phyloP scores from a whole-genome alignment of 768 basidiomycete genomes.

The Leccinum uliginosum region DNA sequence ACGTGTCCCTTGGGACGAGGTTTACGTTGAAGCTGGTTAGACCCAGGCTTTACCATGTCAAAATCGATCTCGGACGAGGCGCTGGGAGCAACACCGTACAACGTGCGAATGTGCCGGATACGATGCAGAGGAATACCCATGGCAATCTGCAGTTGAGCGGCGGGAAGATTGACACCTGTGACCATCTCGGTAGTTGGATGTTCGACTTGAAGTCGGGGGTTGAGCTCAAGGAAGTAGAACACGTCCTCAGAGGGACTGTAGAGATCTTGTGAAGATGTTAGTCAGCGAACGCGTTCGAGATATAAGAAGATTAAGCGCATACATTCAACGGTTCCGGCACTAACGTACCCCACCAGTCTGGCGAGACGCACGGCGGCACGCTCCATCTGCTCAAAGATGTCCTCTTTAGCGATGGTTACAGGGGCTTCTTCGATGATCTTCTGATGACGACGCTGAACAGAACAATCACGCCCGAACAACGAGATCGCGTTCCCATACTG shows the following conservation, averaged over 20 bases:
- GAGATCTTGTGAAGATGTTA: slow-evolving; percentile 54
- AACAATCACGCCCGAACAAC: slow-evolving; percentile 98
- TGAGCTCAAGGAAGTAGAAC: slow-evolving; percentile 97
- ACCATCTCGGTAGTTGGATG: slow-evolving; percentile 99
- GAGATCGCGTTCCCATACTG: slow-evolving; percentile 99
- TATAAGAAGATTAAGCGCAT: slow-evolving; percentile 8
- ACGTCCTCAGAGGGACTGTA: slow-evolving; percentile 91
- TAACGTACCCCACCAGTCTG: slow-evolving; percentile 97
- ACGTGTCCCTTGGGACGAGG: slow-evolving; percentile 98
- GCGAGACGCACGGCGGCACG: slow-evolving; percentile 98
- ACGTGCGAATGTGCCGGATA: slow-evolving; percentile 90
- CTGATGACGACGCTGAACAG: slow-evolving; percentile 98
- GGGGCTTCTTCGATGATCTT: slow-evolving; percentile 99
- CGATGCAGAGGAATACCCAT: slow-evolving; percentile 98
- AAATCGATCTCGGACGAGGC: slow-evolving; percentile 94
- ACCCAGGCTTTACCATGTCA: slow-evolving; percentile 87
- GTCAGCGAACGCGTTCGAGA: neutral
- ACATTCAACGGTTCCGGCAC: slow-evolving; percentile 99
- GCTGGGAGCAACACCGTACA: slow-evolving; percentile 92
- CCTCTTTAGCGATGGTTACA: slow-evolving; percentile 91
- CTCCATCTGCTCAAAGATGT: slow-evolving; percentile 96
- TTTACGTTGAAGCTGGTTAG: slow-evolving; percentile 85
- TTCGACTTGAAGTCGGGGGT: slow-evolving; percentile 99
- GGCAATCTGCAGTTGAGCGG: slow-evolving; percentile 93
- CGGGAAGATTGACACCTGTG: slow-evolving; percentile 96